Base-by-base conservation (phyloP, 2,329 filamentous ascomycete species). In the Fusarium napiforme region DNA sequence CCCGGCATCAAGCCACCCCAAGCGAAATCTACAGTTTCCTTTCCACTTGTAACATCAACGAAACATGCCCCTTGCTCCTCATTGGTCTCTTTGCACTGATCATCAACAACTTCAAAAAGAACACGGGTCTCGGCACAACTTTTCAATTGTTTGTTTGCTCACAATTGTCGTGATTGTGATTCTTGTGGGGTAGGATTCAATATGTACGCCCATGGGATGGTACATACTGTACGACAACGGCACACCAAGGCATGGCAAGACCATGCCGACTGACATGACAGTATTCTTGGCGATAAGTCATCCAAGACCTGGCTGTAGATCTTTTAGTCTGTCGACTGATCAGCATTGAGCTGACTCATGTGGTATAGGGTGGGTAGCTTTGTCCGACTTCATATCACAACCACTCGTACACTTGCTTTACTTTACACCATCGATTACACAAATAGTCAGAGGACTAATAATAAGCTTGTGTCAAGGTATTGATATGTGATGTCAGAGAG, bases 21-120 rank as follows among this genome's bases (percentile, higher is more conserved):
- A 64, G 23, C 45, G 45, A 61, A 39, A 37, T 47, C 21, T 64
- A 65, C 45, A 50, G 34, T 49, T 45, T 45, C 26, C 21, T 30
- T 61, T 37, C 61, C 45, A 62, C 56, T 66, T 67, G 65, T 63
- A 68, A 68, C 65, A 32, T 43, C 30, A 42, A 68, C 65, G 65
- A 68, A 68, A 68, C 65, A 50, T 68, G 56, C 32, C 9, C 30
- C 28, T 46, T 11, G 5, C 23, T 34, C 12, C 37, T 64, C 9
- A 69, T 69, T 69, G 57, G 66, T 21, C 39, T 46, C 18, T 47
- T 28, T 4, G 19, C 40, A 46, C 32, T 34, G 47, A 63, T 63
- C 47, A 39, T 66, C 64, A 37, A 67, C 52, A 36, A 15, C 37
- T 28, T 66, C 37, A 39, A 43, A 42, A 43, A 43, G 45, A 42